Percentiles rank a stretch among this genome's conserved stretches.
Evolutionary conservation across 2,329 filamentous ascomycete species (phyloP).

Genomic region (Nigrospora oryzae): DNA sequence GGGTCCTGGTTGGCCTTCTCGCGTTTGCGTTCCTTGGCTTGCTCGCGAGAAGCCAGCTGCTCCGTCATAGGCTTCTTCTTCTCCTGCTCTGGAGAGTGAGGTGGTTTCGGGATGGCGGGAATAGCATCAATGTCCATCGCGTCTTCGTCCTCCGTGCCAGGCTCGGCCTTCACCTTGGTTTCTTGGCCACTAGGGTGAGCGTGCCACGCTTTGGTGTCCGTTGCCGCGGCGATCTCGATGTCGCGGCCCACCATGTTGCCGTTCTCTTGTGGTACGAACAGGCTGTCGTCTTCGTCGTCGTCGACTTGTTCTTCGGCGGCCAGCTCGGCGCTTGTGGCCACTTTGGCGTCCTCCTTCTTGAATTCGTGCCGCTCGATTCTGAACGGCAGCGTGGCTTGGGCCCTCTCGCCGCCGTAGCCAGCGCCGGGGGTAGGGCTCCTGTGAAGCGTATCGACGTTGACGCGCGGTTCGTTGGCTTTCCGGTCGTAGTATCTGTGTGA

Average conservation of each 20-base stretch:
- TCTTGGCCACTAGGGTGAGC: conserved; percentile 20
- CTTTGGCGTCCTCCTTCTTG: conserved; percentile 42
- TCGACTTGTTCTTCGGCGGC: conserved; percentile 41
- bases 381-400: conserved; percentile 36
- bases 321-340: conserved; percentile 49
- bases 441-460: conserved; percentile 50
- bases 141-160: conserved; percentile 27
- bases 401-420: conserved; percentile 16
- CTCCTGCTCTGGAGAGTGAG: conserved; percentile 21
- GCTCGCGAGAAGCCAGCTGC: conserved; percentile 10
- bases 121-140: conserved; percentile 29
- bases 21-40: conserved; percentile 19
- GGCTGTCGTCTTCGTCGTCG: conserved; percentile 32
- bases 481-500: conserved; percentile 30
- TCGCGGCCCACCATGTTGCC: conserved; percentile 15
- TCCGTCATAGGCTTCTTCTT: conserved; percentile 18
- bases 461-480: conserved; percentile 35
- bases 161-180: conserved; percentile 34
- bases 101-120: conserved; percentile 21
- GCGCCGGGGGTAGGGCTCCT: conserved; percentile 29
- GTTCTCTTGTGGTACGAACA: conserved; percentile 32
- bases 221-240: conserved; percentile 11
- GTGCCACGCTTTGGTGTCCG: conserved; percentile 34
- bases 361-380: conserved; percentile 47
- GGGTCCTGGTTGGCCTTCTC: conserved; percentile 19